Evolutionary conservation across 2,329 filamentous ascomycete species (phyloP), one percentile per base, ranked within the genome.

Genomic region (Trichoderma koningiopsis): DNA sequence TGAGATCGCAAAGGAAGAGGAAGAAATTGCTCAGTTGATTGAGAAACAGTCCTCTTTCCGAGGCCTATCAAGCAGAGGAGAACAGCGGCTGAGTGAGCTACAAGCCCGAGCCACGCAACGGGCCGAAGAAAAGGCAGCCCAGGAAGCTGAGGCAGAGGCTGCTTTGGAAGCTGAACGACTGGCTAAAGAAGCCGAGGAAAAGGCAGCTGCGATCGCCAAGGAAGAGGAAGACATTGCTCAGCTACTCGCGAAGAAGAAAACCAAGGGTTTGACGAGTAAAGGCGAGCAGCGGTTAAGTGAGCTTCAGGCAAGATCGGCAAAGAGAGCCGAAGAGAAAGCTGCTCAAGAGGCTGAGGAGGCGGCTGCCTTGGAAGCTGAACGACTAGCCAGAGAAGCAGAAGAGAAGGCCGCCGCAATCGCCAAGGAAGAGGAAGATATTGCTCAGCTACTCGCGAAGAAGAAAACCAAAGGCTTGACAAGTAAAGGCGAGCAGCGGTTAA

Each of bases 401-500:
- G 57, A 53, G n/a, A n/a, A 43, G 5, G 57, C 57, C 24, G 24
- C 57, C 11, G 33, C 13, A 31, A 60, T 60, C 11, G 49, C 58
- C 47, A n/a, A 61, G 60, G 67, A 82, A 62, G 79, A 83, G 71
- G 75, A 77, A 19, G 80, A 84, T 65, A 75, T 84, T 16, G 80
- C 76, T 19, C 74, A 75, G 5, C 76, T 85, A 3, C 83, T 82
- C 58, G 79, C 80, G 27, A 87, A 86, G 74, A 86, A 85, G 72
- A 79, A 84, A 83, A 72, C 72, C 57, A 68, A 73, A 72, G 71
- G 40, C 8, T 78, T 67, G 8, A 37, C 55, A 3, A 19, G 27
- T 14, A 59, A 43, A 29, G 64, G 64, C 5, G 57, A 68, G 33
- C 58, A 68, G 40, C 62, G 58, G 33, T 16, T 62, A 0, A 63